Evolutionary conservation across 257 asterid species (phyloP), one percentile per base, ranked within the genome.

Genomic region (Jasminum sambac): DNA sequence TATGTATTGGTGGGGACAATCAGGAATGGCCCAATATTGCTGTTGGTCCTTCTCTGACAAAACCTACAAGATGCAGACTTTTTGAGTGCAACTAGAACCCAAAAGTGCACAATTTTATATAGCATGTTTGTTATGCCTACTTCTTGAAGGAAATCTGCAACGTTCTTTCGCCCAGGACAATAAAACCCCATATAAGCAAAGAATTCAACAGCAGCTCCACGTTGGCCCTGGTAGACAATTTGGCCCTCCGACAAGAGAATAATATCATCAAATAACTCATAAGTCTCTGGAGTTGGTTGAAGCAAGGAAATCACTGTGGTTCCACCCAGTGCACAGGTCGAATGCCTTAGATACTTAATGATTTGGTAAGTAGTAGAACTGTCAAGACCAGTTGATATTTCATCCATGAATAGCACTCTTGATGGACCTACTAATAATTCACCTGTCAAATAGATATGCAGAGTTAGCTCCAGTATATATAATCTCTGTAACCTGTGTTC

Each of bases 231-330:
- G 80, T 89, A 94, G 21, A 94, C 90, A 66, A 94, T 86, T 46
- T 88, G 95, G 42, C 97, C 96, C 82, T 94, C 97, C 38, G 91
- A 82, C 88, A 94, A 82, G 79, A 94, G 86, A 66, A 94, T 84
- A 66, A 91, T 64, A 74, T 94, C 99, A 75, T 94, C 99, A 77
- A 94, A 94, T 70, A 94, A 73, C 82, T 89, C 97, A 0, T 85
- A 94, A n/a, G 96, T 86, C 85, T 94, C 99, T 25, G 99, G 99
- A 68, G 97, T 89, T 71, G 99, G 99, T 82, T 94, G 99, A 84
- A 94, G 97, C 72, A 94, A 86, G 76, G 97, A 82, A 81, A 94
- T 81, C 64, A 94, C 80, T 26, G 93, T 83, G 55, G 97, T 91
- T 74, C 88, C 96, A 76, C 87, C 95, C 46, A 93, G 89, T 30